A percentile compares a stretch with the other conserved stretches of the same genome.
phyloP scores from a whole-genome alignment of 441 rosid genomes.

The Corymbia citriodora region DNA sequence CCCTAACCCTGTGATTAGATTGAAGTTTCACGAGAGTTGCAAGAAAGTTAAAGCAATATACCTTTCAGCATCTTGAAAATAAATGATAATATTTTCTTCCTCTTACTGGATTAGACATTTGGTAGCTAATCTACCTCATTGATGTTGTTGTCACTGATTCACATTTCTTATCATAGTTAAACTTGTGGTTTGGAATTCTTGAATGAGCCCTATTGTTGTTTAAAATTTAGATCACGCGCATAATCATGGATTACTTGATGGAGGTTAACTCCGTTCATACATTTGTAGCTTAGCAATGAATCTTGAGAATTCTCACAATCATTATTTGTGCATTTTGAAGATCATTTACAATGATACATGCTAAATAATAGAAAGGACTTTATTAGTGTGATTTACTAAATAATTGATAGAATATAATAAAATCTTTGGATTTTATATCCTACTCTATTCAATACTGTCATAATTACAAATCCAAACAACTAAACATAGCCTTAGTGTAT shows the following conservation, averaged over 20 bases:
- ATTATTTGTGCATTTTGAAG: neutral
- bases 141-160: too few relatives aligned
- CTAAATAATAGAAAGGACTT: fast-evolving
- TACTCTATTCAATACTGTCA: too few relatives aligned
- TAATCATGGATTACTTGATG: neutral
- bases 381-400: neutral
- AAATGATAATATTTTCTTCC: neutral
- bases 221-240: too few relatives aligned
- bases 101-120: neutral
- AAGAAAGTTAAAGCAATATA: too few relatives aligned
- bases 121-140: neutral
- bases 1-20: neutral
- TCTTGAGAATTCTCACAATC: fast-evolving
- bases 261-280: neutral
- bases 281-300: neutral
- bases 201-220: neutral
- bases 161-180: too few relatives aligned
- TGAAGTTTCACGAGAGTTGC: too few relatives aligned
- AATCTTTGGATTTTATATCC: too few relatives aligned
- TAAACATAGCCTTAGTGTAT: too few relatives aligned
- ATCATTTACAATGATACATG: neutral
- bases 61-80: too few relatives aligned
- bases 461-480: neutral
- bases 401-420: fast-evolving
- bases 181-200: neutral